These are phyloP conservation scores for Fraxinus paxiana DNA, from an alignment of 305 asterid genomes.

Conservation along the genomic window DNA sequence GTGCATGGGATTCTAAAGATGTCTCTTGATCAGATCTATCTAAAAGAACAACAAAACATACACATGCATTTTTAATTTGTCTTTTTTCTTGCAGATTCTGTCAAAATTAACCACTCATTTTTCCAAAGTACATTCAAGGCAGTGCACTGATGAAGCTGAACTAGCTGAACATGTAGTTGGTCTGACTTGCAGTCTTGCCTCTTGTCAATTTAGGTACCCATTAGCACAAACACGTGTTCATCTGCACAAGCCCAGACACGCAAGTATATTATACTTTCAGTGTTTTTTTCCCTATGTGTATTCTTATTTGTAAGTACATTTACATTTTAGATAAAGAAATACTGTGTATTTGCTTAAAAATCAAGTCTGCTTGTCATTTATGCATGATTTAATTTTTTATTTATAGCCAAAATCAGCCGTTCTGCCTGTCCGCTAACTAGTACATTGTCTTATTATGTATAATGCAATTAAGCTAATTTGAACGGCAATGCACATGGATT, in stretches of 20 bases:
- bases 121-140: conserved; percentile 70
- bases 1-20: conserved; percentile 12
- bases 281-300: background rate
- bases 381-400: conserved; percentile 1
- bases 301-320: background rate
- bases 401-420: background rate
- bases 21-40: conserved; percentile 10
- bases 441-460: conserved; percentile 4
- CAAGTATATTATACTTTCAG: background rate
- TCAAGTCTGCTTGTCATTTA: background rate
- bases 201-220: conserved; percentile 81
- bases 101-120: conserved; percentile 67
- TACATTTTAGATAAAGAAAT: background rate
- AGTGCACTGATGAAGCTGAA: conserved; percentile 86
- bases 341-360: background rate
- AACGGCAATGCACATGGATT: background rate
- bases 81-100: conserved; percentile 43
- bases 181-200: conserved; percentile 81
- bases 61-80: background rate
- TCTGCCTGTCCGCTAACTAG: background rate
- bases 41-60: conserved; percentile 14
- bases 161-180: conserved; percentile 92
- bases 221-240: background rate
- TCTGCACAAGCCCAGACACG: background rate
- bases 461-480: background rate